Conservation (phyloP, 140 eudicot genomes). For the Stevia rebaudiana region DNA sequence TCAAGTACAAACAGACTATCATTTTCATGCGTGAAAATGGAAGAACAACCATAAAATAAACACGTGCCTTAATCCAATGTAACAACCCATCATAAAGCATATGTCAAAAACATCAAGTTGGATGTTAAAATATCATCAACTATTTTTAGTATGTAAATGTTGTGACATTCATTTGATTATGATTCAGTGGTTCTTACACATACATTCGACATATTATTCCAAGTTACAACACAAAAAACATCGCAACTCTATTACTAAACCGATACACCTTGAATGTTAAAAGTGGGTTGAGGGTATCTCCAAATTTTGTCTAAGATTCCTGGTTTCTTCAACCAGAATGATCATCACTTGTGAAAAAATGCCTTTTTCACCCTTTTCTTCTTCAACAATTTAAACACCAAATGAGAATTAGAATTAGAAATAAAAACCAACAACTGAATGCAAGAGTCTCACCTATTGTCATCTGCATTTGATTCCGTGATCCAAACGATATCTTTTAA, state of each 20-base stretch:
- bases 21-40: too few relatives aligned
- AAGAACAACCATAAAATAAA: too few relatives aligned
- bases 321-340: neutral
- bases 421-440: neutral
- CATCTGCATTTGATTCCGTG: conserved; percentile 36
- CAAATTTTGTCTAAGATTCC: conserved; percentile 16
- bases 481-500: conserved; percentile 81
- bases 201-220: conserved; percentile 9
- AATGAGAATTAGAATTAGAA: neutral
- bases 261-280: neutral
- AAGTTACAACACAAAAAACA: conserved; percentile 21
- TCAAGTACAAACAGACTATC: too few relatives aligned
- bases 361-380: conserved; percentile 20
- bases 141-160: neutral
- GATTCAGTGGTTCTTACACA: conserved; percentile 9
- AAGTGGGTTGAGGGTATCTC: neutral
- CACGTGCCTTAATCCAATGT: too few relatives aligned
- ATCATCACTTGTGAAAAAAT: neutral
- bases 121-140: neutral
- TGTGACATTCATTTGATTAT: neutral
- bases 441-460: conserved; percentile 35
- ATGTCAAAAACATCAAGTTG: too few relatives aligned
- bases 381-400: neutral
- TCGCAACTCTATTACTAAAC: conserved; percentile 14
- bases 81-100: too few relatives aligned